Evolutionary conservation across 306 rosid species (phyloP).

Genomic region (Dalbergia oliveri): DNA sequence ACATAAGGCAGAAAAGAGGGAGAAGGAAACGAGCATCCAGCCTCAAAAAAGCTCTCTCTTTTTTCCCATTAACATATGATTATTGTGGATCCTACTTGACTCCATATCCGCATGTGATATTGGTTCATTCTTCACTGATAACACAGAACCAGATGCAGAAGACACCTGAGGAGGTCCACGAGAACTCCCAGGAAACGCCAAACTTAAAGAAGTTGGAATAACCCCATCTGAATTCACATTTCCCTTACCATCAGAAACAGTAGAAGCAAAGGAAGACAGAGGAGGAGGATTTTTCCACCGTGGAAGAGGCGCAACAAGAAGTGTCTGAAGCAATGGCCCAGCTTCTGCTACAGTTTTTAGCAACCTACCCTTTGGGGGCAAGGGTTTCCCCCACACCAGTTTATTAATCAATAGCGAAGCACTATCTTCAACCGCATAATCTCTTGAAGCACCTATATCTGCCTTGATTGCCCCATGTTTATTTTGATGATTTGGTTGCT

Average conservation of each 20-base stretch:
- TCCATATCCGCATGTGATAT: slow-evolving; percentile 27
- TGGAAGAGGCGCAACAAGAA: slow-evolving; percentile 55
- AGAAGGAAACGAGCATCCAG: not conserved
- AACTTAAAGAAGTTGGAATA: slow-evolving; percentile 49
- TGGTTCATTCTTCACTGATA: slow-evolving; percentile 40
- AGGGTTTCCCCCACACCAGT: slow-evolving; percentile 45
- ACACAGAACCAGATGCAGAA: not conserved
- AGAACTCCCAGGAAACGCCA: slow-evolving; percentile 53
- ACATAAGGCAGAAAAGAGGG: not conserved
- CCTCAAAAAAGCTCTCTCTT: slow-evolving; percentile 47
- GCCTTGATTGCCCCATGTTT: not conserved
- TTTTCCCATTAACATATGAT: slow-evolving; percentile 33
- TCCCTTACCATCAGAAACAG: too few species aligned
- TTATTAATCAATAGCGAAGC: slow-evolving; percentile 36
- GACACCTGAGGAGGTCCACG: slow-evolving; percentile 27
- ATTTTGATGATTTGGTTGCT: slow-evolving; percentile 25
- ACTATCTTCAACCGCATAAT: slow-evolving; percentile 21
- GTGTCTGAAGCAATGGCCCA: slow-evolving; percentile 66
- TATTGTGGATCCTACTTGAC: slow-evolving; percentile 26
- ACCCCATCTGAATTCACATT: slow-evolving; percentile 9
- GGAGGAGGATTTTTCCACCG: slow-evolving; percentile 58
- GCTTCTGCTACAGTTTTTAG: slow-evolving; percentile 55
- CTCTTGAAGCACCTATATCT: slow-evolving; percentile 17
- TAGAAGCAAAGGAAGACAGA: not conserved
- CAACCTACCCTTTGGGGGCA: slow-evolving; percentile 64